A percentile compares a stretch with the other conserved stretches of the same genome.
phyloP scores from a whole-genome alignment of 202 grass and related monocot genomes.

The Saccharum hybrid region DNA sequence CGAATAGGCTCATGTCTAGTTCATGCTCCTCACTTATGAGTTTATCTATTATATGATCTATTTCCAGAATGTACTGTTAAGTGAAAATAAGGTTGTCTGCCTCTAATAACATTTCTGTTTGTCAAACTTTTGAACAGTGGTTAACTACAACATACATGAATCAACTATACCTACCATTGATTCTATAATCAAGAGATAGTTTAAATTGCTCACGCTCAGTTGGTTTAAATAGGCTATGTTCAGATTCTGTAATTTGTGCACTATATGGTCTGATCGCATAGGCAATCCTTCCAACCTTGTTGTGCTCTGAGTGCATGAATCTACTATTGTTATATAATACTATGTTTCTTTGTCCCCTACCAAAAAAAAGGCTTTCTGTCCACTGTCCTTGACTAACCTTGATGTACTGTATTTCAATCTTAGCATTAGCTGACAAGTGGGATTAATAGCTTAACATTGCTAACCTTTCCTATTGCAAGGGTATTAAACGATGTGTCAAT shows the following conservation, averaged over 20 bases:
- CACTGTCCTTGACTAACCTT: constrained; percentile 10
- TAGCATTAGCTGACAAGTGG: background rate
- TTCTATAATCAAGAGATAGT: constrained; percentile 4
- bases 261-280: background rate
- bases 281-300: background rate
- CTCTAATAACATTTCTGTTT: background rate
- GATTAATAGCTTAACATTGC: background rate
- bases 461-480: constrained; percentile 50
- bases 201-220: background rate
- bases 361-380: background rate
- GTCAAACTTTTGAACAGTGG: background rate
- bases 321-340: background rate
- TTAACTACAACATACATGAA: background rate
- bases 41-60: constrained; percentile 1
- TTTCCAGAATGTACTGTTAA: background rate
- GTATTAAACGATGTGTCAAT: constrained; percentile 75
- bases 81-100: background rate
- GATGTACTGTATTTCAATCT: constrained; percentile 18
- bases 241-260: background rate
- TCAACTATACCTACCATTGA: background rate
- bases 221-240: background rate
- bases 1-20: background rate
- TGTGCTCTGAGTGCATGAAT: background rate
- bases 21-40: background rate
- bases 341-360: background rate